phyloP scores from a whole-genome alignment of 306 rosid genomes.

The Fragaria vesca region DNA sequence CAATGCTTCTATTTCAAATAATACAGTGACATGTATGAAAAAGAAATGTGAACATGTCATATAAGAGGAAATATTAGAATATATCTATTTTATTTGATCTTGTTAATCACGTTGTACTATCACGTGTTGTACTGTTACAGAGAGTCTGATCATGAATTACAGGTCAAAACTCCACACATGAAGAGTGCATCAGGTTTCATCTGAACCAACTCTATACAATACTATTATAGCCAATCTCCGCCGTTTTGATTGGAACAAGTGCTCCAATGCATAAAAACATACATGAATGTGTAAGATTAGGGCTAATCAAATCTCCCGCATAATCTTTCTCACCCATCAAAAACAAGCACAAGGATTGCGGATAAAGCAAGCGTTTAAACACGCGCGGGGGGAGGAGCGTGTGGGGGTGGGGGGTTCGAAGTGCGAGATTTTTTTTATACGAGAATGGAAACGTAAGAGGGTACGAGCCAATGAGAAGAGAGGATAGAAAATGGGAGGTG shows the following conservation, averaged over 20 bases:
- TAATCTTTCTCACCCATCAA: not conserved
- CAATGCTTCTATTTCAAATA: too few relatives aligned
- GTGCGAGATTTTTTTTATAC: not conserved
- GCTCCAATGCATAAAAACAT: not conserved
- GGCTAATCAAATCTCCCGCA: not conserved
- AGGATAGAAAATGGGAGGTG: conserved; percentile 6
- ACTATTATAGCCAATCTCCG: not conserved
- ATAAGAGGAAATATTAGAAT: too few relatives aligned
- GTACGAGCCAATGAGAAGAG: not conserved
- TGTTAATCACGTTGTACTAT: not conserved
- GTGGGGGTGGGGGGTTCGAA: not conserved
- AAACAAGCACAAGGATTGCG: not conserved
- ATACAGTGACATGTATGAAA: too few relatives aligned
- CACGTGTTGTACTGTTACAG: not conserved
- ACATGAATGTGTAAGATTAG: not conserved
- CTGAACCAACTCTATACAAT: not conserved
- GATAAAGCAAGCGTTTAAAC: not conserved
- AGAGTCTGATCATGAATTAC: not conserved
- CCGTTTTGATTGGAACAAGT: not conserved
- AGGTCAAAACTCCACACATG: not conserved
- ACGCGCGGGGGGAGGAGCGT: conserved; percentile 6
- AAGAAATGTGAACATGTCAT: too few relatives aligned
- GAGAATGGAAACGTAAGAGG: not conserved
- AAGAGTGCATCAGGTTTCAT: not conserved
- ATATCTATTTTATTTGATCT: not conserved